These are phyloP conservation scores for Solanum corneliomulleri DNA, from an alignment of 257 asterid species.

Conservation along the genomic window DNA sequence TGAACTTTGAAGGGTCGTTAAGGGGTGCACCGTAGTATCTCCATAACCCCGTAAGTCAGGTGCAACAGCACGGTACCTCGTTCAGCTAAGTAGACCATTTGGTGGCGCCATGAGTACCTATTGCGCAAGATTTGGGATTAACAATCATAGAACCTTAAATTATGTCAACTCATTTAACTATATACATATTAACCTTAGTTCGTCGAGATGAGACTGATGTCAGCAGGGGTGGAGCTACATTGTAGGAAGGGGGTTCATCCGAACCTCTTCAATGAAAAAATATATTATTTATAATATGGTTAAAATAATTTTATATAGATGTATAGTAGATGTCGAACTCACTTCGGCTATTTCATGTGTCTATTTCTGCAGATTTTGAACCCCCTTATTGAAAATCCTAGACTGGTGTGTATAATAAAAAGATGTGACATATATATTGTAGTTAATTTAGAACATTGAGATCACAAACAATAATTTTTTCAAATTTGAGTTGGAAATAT, in stretches of 20 bases:
- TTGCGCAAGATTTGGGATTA: background rate
- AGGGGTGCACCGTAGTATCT: slow-evolving; percentile 58
- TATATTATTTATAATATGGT: too few species aligned
- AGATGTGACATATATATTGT: background rate
- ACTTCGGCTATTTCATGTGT: too few species aligned
- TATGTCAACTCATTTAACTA: background rate
- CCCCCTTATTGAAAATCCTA: too few species aligned
- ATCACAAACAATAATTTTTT: background rate
- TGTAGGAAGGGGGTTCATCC: too few species aligned
- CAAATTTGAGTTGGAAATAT: too few species aligned
- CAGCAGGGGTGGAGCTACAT: too few species aligned
- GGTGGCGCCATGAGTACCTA: slow-evolving; percentile 78
- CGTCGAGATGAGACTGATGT: background rate
- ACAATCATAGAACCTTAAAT: background rate
- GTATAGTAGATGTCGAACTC: too few species aligned
- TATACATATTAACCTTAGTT: too few species aligned
- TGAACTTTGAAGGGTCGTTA: slow-evolving; percentile 48
- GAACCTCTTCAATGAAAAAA: too few species aligned
- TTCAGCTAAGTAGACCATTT: slow-evolving; percentile 51
- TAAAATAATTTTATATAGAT: too few species aligned
- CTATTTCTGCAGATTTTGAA: too few species aligned
- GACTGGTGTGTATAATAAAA: background rate
- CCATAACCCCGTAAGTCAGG: slow-evolving; percentile 79
- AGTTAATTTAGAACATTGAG: background rate
- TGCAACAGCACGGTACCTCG: slow-evolving; percentile 66